Evolutionary conservation across 2,329 filamentous ascomycete species (phyloP).

Genomic region (Diaporthe batatas): DNA sequence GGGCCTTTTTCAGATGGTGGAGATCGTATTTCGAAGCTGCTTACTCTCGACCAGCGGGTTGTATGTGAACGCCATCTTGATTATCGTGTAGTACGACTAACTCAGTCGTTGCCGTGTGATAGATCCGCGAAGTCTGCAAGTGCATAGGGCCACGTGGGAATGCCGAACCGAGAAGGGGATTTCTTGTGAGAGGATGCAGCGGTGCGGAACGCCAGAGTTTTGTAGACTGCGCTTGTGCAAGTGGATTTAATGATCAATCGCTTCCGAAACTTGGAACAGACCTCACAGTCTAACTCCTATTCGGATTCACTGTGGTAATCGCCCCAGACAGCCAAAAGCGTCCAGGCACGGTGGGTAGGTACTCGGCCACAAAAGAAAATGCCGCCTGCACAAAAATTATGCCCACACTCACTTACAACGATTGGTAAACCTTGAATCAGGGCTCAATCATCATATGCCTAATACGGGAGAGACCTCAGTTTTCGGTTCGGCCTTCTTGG

Average conservation of each 20-base stretch:
- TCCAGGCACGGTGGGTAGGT: not conserved
- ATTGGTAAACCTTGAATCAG: not conserved
- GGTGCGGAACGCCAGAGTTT: constrained; percentile 6
- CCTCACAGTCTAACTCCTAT: constrained; percentile 19
- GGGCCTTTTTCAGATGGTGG: not conserved
- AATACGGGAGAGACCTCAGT: not conserved
- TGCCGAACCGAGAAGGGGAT: not conserved
- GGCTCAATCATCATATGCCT: constrained; percentile 3
- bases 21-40: not conserved
- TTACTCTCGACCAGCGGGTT: constrained; percentile 48
- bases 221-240: constrained; percentile 15
- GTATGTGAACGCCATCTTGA: constrained; percentile 29
- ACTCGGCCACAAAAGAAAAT: not conserved
- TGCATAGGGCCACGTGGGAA: constrained; percentile 6
- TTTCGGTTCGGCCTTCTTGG: constrained; percentile 5
- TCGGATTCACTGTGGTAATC: not conserved
- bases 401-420: not conserved
- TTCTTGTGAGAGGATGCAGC: constrained; percentile 5
- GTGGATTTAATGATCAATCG: constrained; percentile 23
- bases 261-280: not conserved
- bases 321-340: not conserved
- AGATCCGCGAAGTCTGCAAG: not conserved
- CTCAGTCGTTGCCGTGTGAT: not conserved
- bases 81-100: not conserved
- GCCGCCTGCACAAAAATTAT: constrained; percentile 14